Percentiles rank a stretch among this genome's conserved stretches.
Evolutionary conservation across 371 early-diverging fungal genomes (phyloP).

Genomic region (Rhizopus delemar): DNA sequence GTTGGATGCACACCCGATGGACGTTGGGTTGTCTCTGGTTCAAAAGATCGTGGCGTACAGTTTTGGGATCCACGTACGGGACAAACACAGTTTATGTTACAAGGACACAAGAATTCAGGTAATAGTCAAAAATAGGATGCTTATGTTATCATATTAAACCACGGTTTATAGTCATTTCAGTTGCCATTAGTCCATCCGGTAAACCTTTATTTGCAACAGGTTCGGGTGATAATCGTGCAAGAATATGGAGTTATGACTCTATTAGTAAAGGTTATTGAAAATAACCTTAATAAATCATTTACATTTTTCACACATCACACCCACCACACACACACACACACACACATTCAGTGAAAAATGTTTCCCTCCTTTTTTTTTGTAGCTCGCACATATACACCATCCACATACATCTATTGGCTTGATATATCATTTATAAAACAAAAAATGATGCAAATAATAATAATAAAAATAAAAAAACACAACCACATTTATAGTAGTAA

Average conservation of each 20-base stretch:
- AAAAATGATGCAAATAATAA: no score
- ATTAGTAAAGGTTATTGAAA: conserved; percentile 3
- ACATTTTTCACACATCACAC: no score
- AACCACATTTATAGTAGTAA: no score
- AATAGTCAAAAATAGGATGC: conserved; percentile 9
- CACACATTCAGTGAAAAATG: no score
- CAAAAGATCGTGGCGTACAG: conserved; percentile 94
- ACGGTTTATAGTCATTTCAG: conserved; percentile 75
- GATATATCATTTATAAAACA: no score
- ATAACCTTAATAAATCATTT: neutral
- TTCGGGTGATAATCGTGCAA: conserved; percentile 92
- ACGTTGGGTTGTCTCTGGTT: conserved; percentile 92
- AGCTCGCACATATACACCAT: neutral
- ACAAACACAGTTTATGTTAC: conserved; percentile 88
- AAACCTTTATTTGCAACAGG: conserved; percentile 93
- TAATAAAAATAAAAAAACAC: no score
- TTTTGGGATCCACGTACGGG: conserved; percentile 89
- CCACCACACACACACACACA: no score
- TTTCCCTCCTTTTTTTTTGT: no score
- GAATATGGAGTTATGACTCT: conserved; percentile 86
- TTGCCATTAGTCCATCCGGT: conserved; percentile 82
- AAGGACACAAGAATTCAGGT: conserved; percentile 96
- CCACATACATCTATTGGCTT: no score
- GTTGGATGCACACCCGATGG: conserved; percentile 92
- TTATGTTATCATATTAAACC: neutral